Evolutionary conservation across 208 protist genomes (phyloP), one percentile per base, ranked within the genome.

Genomic region (Leishmania major): DNA sequence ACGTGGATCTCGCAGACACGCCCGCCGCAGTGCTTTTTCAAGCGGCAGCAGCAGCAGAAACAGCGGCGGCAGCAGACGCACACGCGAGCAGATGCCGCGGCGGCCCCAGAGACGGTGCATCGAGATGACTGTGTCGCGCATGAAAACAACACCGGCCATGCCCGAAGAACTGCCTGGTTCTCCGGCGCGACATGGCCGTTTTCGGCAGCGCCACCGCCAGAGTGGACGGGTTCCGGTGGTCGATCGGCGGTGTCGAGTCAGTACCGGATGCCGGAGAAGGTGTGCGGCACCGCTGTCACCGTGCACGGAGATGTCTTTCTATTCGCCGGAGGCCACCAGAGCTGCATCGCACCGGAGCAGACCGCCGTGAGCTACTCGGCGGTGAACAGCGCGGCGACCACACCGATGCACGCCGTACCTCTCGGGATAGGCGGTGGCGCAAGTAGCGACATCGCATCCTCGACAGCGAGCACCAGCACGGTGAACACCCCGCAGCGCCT

Each of bases 191-290:
- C 59, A 72, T 73, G 57, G 72, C 76, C 45, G 17, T 78, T 69
- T 19, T 19, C 62, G 37, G n/a, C 49, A 55, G 47, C 8, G 51
- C 66, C 47, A 64, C 69, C 25, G 73, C 78, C 76, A 59, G 55
- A 19, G 25, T 67, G 67, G 49, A 62, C 5, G 19, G 31, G 49
- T 31, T 31, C 67, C 15, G 55, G 78, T 57, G 64, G 45, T 37
- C 77, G 77, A 35, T 57, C 60, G 1, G 73, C 72, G 28, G 70
- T 77, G 78, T 28, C 78, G 49, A 49, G 78, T 37, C 25, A 40
- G 67, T 87, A 85, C 72, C 77, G 78, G 47, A 90, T 91, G 85
- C 88, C 88, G n/a, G 49, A 85, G 53, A 83, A 75, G 37, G 76
- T 88, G 57, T 91, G 84, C 47, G 88, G 88, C 59, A 77, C 79